Conservation (phyloP, 1,284 basidiomycete species). For the Lignosus rhinocerotis region DNA sequence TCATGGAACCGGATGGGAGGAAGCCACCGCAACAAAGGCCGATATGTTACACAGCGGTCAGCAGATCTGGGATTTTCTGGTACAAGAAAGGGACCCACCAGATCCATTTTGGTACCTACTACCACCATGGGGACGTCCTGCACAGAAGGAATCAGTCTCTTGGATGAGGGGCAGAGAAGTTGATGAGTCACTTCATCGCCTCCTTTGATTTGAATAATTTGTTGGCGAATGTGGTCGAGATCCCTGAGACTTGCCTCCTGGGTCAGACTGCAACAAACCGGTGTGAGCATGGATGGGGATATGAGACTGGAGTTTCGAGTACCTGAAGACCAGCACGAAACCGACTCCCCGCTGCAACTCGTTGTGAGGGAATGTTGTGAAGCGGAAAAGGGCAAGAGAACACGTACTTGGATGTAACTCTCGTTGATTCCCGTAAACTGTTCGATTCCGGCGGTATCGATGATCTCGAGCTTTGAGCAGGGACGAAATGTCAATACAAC, state of each 20-base stretch:
- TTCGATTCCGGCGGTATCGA: conserved; percentile 90
- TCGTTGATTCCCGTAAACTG: conserved; percentile 82
- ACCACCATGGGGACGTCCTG: conserved; percentile 80
- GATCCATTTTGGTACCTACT: conserved; percentile 88
- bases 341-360: conserved; percentile 62
- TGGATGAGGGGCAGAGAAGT: neutral
- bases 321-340: conserved; percentile 85
- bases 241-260: conserved; percentile 78
- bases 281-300: neutral
- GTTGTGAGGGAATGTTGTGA: neutral
- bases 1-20: neutral
- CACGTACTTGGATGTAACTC: conserved; percentile 69
- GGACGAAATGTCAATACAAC: neutral
- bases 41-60: neutral
- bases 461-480: conserved; percentile 69
- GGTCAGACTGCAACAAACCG: conserved; percentile 54
- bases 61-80: neutral
- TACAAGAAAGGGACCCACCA: conserved; percentile 36
- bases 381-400: neutral
- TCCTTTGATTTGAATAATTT: conserved; percentile 81
- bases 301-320: neutral
- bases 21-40: neutral
- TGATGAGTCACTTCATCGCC: conserved; percentile 49
- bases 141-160: neutral
- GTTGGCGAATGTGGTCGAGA: conserved; percentile 76